Percentiles rank a stretch among this genome's conserved stretches.
Evolutionary conservation across 2,329 filamentous ascomycete genomes (phyloP).

Genomic region (Cladosporium sp.): DNA sequence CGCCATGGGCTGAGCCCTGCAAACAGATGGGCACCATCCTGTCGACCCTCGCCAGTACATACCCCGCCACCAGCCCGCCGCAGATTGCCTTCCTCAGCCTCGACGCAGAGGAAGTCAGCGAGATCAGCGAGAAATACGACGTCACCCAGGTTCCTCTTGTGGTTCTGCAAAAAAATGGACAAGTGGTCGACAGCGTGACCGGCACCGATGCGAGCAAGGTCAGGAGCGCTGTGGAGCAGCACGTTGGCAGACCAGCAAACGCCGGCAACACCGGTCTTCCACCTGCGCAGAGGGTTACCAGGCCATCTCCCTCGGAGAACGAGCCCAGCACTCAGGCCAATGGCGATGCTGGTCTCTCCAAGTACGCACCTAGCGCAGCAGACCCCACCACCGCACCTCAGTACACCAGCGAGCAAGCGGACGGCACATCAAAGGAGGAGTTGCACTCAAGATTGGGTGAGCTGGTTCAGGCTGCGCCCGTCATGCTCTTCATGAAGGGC

Average conservation of each 20-base stretch:
- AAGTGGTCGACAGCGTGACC: slow-evolving; percentile 77
- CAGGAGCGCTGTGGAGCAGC: slow-evolving; percentile 75
- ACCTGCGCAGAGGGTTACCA: slow-evolving; percentile 40
- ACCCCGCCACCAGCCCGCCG: slow-evolving; percentile 62
- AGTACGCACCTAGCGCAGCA: slow-evolving; percentile 39
- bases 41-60: slow-evolving; percentile 77
- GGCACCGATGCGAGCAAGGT: slow-evolving; percentile 87
- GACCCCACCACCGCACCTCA: slow-evolving; percentile 46
- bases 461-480: slow-evolving; percentile 88
- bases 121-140: slow-evolving; percentile 87
- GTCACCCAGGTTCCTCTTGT: slow-evolving; percentile 93
- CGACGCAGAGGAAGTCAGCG: slow-evolving; percentile 90
- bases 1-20: slow-evolving; percentile 94
- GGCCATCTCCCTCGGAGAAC: slow-evolving; percentile 37
- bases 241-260: slow-evolving; percentile 52
- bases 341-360: slow-evolving; percentile 34
- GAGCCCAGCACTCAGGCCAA: slow-evolving; percentile 30
- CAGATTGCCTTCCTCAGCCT: slow-evolving; percentile 79
- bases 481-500: slow-evolving; percentile 99
- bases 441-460: slow-evolving; percentile 74
- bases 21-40: slow-evolving; percentile 89
- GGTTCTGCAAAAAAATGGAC: slow-evolving; percentile 70
- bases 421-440: slow-evolving; percentile 64
- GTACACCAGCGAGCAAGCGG: slow-evolving; percentile 36
- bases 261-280: slow-evolving; percentile 35